A percentile compares a stretch with the other conserved stretches of the same genome.
phyloP scores from a whole-genome alignment of 2,329 filamentous ascomycete genomes.

The Pyricularia pennisetigena region DNA sequence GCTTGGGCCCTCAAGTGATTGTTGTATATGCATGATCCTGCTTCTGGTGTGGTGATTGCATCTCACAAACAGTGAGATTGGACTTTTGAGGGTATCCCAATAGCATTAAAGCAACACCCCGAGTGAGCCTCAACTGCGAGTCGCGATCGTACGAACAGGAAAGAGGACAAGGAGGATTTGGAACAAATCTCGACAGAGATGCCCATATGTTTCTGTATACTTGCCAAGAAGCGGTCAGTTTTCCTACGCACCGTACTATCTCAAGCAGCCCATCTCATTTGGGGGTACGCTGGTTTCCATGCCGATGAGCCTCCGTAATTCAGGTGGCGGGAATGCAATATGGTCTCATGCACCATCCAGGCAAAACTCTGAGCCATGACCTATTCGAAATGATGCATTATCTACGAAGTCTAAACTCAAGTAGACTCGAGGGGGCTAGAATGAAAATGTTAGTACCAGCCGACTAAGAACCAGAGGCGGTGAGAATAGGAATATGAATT shows the following conservation, averaged over 20 bases:
- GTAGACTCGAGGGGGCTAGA: neutral
- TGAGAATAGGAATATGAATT: conserved; percentile 14
- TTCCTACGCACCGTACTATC: neutral
- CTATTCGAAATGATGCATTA: neutral
- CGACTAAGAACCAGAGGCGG: neutral
- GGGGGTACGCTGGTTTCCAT: neutral
- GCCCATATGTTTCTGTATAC: neutral
- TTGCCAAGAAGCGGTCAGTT: neutral
- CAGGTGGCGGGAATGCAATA: neutral
- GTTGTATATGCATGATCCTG: neutral
- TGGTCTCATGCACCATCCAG: neutral
- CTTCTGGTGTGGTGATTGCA: neutral
- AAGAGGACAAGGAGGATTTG: neutral
- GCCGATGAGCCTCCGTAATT: neutral
- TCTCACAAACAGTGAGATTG: neutral
- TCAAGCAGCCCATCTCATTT: neutral
- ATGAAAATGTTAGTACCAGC: neutral
- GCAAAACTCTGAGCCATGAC: neutral
- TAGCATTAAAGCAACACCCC: neutral
- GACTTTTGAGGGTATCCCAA: neutral
- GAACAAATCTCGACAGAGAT: neutral
- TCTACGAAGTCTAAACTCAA: neutral
- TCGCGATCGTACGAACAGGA: neutral
- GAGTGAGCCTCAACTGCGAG: neutral
- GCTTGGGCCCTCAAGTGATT: neutral